Base-by-base conservation (phyloP, 2,329 filamentous ascomycete species). In the Talaromyces rugulosus region DNA sequence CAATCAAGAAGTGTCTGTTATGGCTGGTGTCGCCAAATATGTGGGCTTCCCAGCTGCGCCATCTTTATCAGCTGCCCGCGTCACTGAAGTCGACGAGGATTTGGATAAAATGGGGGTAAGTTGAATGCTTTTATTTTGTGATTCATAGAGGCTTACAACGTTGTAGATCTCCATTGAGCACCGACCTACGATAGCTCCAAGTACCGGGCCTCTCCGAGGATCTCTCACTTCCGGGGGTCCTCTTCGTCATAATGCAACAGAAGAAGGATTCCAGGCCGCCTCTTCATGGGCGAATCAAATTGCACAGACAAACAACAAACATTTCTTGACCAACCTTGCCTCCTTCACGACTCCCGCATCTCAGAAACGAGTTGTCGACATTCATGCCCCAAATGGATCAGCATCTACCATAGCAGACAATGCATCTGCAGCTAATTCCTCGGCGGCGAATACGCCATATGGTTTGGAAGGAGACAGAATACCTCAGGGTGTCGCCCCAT, bases 11-110 rank as follows among this genome's bases (percentile, higher is more conserved):
- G 93, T 99, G 4, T 96, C 93, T 0, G 87, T 97, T 31, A 80
- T 99, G 62, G 89, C 93, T 5, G 94, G 94, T 42, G 83, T 98
- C 58, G 93, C 94, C 40, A 98, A 97, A 77, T 93, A 97, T 74
- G 88, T 96, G 70, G 95, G 95, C 28, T 99, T 99, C 77, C 95
- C 95, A 40, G 93, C 94, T 34, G 95, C 93, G n/a, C 95, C 95
- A 23, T 84, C 90, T 36, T 89, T 99, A 77, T 82, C 82, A 62
- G 85, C 90, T 50, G 90, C 91, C 30, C 88, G 89, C 42, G 76
- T 84, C 27, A 81, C 84, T 11, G 92, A 97, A 71, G 78, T 95
- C 54, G 91, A 96, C 60, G 89, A 94, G 56, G 95, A 99, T 77
- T 81, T 98, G 66, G 88, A 90, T 73, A 89, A 89, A 68, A 97